These are phyloP conservation scores for Chenopodium berlandieri DNA, from an alignment of 148 eudicot species.

Conservation along the genomic window DNA sequence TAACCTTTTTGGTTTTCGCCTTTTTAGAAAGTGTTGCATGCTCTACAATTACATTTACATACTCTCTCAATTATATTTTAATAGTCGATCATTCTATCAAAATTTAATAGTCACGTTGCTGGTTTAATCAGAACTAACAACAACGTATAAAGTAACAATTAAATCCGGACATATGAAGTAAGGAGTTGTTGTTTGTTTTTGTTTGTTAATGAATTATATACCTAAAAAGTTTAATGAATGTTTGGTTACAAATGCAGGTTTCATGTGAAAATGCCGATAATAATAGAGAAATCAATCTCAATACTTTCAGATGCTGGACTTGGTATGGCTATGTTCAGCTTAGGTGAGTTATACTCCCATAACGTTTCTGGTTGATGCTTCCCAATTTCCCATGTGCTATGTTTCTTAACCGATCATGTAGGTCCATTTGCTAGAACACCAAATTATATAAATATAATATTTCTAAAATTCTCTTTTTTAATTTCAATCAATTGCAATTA, in stretches of 20 bases:
- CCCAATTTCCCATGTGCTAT: constrained; percentile 31
- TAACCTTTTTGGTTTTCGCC: constrained; percentile 4
- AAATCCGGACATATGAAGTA: too few species aligned
- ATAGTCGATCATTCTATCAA: too few species aligned
- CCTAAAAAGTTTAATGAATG: not conserved
- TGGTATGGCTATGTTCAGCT: constrained; percentile 97
- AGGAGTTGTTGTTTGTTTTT: too few species aligned
- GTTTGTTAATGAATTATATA: too few species aligned
- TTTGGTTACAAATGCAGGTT: constrained; percentile 47
- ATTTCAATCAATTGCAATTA: not conserved
- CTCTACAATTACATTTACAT: too few species aligned
- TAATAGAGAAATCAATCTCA: constrained; percentile 55
- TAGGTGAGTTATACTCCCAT: constrained; percentile 47
- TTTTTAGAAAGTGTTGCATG: not conserved
- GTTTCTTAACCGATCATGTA: constrained; percentile 15
- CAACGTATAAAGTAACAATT: too few species aligned
- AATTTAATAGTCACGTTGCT: too few species aligned
- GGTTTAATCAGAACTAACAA: too few species aligned
- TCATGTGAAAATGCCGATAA: constrained; percentile 78
- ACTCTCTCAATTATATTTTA: not conserved
- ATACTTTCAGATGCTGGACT: constrained; percentile 92
- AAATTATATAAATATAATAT: not conserved
- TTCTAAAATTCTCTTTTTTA: not conserved
- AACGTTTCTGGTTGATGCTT: constrained; percentile 12
- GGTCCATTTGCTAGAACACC: constrained; percentile 14